Base-by-base conservation (phyloP, 176 grass and related monocot species). In the Poa annua region DNA sequence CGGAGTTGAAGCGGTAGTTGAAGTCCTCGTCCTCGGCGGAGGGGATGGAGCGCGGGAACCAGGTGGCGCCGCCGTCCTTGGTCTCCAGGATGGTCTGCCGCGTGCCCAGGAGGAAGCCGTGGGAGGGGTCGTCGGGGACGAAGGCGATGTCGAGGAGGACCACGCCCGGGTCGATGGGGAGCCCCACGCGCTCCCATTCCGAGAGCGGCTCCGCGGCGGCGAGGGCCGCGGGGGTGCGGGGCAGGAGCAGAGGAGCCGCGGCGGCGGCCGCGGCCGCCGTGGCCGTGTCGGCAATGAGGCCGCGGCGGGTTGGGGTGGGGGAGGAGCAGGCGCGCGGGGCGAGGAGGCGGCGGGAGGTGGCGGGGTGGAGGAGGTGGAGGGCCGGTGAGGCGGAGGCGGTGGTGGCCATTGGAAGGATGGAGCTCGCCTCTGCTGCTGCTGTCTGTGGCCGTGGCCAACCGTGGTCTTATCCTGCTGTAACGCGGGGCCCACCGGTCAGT, bases 81-180 rank as follows among this genome's bases (percentile, higher is more conserved):
- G 96, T 98, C 86, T 98, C 96, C 56, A 98, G 42, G 60, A 98
- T 85, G 4, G 91, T 98, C 77, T 98, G 96, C 4, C 96, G 75
- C 62, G 96, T 98, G 11, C 96, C 96, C 19, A 98, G 87, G 57
- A 98, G 91, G 80, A 98, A 98, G 48, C 96, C 93, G 73, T 95
- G 96, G 71, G 85, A 83, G 5, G 88, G 82, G 50, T 98, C 93
- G 56, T 95, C 96, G 54, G 96, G 93, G 60, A 98, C 96, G 85
- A 98, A 98, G 53, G 91, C 92, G 85, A 98, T 90, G 89, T 98
- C 96, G 80, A 98, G 96, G 41, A 98, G 91, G 14, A 98, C 93
- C 20, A 98, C 96, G 72, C 96, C 96, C 0, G 91, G 83, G 82
- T 98, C 93, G 74, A 95, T 90, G 11, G 93, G 91, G 20, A 98